phyloP scores from a whole-genome alignment of 495 filamentous ascomycete species.

The Penicillium paxilli region DNA sequence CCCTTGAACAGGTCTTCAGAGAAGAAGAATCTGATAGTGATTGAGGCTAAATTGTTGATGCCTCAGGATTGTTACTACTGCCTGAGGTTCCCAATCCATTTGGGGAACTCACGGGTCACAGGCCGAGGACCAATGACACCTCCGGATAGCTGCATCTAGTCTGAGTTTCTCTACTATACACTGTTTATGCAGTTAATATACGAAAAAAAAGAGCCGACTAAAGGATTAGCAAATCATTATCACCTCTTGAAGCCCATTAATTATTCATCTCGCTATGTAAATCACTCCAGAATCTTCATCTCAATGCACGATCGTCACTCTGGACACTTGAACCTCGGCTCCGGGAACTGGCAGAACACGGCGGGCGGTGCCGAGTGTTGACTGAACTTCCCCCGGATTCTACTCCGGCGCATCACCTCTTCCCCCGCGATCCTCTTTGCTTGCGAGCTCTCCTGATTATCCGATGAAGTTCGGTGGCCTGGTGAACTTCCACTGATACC shows the following conservation, averaged over 20 bases:
- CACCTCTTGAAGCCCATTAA: too few relatives aligned
- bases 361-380: conserved; percentile 37
- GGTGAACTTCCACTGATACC: not conserved
- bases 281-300: not conserved
- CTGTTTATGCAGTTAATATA: too few relatives aligned
- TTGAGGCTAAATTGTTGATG: too few relatives aligned
- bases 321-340: conserved; percentile 33
- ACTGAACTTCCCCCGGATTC: conserved; percentile 2
- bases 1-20: too few relatives aligned
- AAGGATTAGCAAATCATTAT: too few relatives aligned
- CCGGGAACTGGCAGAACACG: conserved; percentile 33
- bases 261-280: too few relatives aligned
- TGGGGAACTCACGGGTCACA: too few relatives aligned
- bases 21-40: too few relatives aligned
- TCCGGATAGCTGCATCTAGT: not conserved
- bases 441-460: not conserved
- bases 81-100: too few relatives aligned
- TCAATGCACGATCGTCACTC: not conserved
- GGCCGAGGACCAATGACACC: not conserved
- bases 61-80: too few relatives aligned
- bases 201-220: too few relatives aligned
- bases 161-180: not conserved
- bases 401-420: conserved; percentile 2
- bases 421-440: not conserved
- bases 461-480: not conserved